phyloP scores from a whole-genome alignment of 768 basidiomycete species.

The Leccinum obscurum region DNA sequence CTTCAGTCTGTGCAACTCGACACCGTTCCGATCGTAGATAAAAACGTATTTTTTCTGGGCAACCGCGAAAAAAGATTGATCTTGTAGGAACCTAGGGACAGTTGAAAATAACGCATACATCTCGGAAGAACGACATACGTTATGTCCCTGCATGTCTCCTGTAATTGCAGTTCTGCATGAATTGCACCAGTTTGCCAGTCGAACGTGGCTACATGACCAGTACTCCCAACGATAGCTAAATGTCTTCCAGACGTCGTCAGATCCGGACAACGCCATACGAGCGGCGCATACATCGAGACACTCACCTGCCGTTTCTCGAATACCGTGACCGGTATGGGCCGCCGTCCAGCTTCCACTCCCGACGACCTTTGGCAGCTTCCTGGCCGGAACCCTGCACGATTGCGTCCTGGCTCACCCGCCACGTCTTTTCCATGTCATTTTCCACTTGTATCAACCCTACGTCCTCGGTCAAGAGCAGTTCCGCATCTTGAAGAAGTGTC shows the following conservation, averaged over 20 bases:
- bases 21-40: conserved; percentile 92
- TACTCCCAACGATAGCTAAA: conserved; percentile 78
- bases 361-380: conserved; percentile 75
- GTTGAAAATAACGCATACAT: neutral
- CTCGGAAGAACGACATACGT: conserved; percentile 52
- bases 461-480: conserved; percentile 67
- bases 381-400: conserved; percentile 63
- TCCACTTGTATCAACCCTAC: conserved; percentile 75
- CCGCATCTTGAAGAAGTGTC: conserved; percentile 65
- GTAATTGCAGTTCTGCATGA: conserved; percentile 84
- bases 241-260: conserved; percentile 49
- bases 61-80: conserved; percentile 90
- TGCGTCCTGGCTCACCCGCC: conserved; percentile 83
- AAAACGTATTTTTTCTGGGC: conserved; percentile 96
- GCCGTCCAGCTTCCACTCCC: conserved; percentile 79
- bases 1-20: conserved; percentile 86
- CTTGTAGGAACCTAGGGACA: conserved; percentile 75
- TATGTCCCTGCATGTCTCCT: conserved; percentile 90
- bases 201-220: conserved; percentile 89
- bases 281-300: conserved; percentile 3
- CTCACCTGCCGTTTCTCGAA: conserved; percentile 87
- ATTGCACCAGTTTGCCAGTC: conserved; percentile 89
- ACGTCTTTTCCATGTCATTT: conserved; percentile 82
- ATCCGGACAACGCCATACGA: neutral
- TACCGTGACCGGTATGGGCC: conserved; percentile 86